Percentiles rank a stretch among this genome's conserved stretches.
Conservation (phyloP, 139 green algal species). For the Picochlorum sp. region DNA sequence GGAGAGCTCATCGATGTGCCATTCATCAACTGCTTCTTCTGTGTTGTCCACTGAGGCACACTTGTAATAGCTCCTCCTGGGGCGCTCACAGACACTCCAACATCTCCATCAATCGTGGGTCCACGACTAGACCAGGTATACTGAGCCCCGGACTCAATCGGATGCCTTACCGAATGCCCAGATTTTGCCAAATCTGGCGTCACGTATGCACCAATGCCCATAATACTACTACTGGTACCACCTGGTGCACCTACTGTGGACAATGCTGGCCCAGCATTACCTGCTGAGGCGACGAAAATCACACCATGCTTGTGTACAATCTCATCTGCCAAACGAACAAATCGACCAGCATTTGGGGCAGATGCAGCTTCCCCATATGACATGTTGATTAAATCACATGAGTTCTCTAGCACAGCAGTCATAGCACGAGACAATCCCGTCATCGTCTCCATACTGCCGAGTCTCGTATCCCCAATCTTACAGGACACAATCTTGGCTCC, state of each 20-base stretch:
- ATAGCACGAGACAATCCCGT: slow-evolving; percentile 61
- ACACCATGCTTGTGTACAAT: slow-evolving; percentile 77
- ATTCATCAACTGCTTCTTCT: slow-evolving; percentile 82
- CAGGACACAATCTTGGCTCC: slow-evolving; percentile 83
- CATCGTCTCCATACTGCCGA: slow-evolving; percentile 78
- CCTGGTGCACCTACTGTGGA: slow-evolving; percentile 76
- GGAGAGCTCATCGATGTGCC: slow-evolving; percentile 74
- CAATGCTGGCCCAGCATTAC: slow-evolving; percentile 80
- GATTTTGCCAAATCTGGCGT: slow-evolving; percentile 62
- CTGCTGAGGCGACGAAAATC: slow-evolving; percentile 70
- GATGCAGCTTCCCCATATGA: slow-evolving; percentile 47
- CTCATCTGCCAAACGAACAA: slow-evolving; percentile 58
- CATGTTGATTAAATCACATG: slow-evolving; percentile 44
- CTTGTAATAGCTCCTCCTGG: slow-evolving; percentile 67
- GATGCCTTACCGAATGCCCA: slow-evolving; percentile 56
- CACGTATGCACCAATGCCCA: slow-evolving; percentile 79
- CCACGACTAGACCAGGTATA: slow-evolving; percentile 77
- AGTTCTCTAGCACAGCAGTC: slow-evolving; percentile 44
- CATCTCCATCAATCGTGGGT: slow-evolving; percentile 61
- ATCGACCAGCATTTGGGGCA: slow-evolving; percentile 56
- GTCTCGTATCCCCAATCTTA: slow-evolving; percentile 86
- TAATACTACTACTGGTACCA: slow-evolving; percentile 60
- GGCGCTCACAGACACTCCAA: slow-evolving; percentile 66
- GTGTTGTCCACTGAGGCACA: slow-evolving; percentile 67
- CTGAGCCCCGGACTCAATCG: slow-evolving; percentile 41